phyloP scores from a whole-genome alignment of 208 protist genomes.

The Crithidia expoeki region DNA sequence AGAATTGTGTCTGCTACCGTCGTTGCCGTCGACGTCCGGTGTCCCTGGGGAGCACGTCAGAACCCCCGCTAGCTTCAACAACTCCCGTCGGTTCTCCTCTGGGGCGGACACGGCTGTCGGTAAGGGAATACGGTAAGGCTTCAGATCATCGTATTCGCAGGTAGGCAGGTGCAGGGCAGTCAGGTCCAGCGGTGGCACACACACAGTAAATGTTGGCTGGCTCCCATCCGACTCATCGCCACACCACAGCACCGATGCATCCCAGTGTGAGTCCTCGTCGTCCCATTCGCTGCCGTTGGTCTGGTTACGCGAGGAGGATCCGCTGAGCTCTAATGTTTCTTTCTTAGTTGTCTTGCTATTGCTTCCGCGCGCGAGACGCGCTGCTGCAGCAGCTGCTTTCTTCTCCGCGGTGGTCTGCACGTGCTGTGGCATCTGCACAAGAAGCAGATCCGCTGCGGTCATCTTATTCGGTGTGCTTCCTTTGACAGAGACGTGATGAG shows the following conservation, averaged over 20 bases:
- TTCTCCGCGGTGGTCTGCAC: neutral
- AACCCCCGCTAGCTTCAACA: conserved; percentile 10
- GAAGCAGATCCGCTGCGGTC: conserved; percentile 4
- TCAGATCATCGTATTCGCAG: conserved; percentile 1
- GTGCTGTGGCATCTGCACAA: conserved; percentile 4
- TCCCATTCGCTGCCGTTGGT: conserved; percentile 4
- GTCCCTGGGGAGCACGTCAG: neutral
- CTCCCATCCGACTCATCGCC: conserved; percentile 4
- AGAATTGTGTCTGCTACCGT: neutral
- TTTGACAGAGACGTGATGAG: neutral
- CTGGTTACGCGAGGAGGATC: neutral
- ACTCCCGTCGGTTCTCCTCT: conserved; percentile 1
- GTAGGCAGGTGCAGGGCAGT: conserved; percentile 22
- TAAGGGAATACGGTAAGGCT: conserved; percentile 28
- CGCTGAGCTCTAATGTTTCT: neutral
- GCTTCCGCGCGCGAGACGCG: neutral
- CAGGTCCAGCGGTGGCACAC: conserved; percentile 30
- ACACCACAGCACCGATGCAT: conserved; percentile 18
- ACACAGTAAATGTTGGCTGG: neutral
- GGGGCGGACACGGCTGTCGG: conserved; percentile 24
- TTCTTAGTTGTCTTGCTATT: neutral
- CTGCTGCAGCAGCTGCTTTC: neutral
- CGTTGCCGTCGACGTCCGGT: neutral
- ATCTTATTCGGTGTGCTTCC: neutral
- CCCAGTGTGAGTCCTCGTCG: conserved; percentile 18